Evolutionary conservation across 2,329 filamentous ascomycete genomes (phyloP).

Genomic region (Aspergillus melleus): DNA sequence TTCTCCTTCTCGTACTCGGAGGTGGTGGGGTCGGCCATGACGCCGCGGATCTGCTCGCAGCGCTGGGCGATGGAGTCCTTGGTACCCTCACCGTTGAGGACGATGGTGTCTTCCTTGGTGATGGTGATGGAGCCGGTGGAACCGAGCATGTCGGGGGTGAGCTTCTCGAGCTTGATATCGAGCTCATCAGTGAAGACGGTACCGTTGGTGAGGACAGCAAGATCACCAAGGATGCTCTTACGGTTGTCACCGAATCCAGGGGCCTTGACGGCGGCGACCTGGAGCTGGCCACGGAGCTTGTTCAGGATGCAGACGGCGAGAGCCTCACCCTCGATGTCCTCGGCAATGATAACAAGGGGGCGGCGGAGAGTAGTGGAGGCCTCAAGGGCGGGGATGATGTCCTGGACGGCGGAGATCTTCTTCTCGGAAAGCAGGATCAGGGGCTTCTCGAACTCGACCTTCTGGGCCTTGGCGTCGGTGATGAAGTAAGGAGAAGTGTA

Average conservation of each 20-base stretch:
- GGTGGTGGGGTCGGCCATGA: conserved; percentile 89
- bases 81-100: conserved; percentile 93
- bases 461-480: conserved; percentile 96
- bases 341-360: conserved; percentile 95
- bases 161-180: conserved; percentile 98
- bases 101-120: conserved; percentile 99
- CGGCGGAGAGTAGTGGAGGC: conserved; percentile 93
- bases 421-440: conserved; percentile 98
- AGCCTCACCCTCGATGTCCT: conserved; percentile 98
- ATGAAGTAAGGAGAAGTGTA: conserved; percentile 99
- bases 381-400: conserved; percentile 97
- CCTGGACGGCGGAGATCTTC: conserved; percentile 99
- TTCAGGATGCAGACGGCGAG: conserved; percentile 98
- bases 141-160: conserved; percentile 91
- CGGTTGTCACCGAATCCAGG: conserved; percentile 99
- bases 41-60: conserved; percentile 98
- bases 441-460: conserved; percentile 99
- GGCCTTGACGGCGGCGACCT: conserved; percentile 98
- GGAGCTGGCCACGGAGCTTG: conserved; percentile 99
- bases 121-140: conserved; percentile 98
- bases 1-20: conserved; percentile 99
- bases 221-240: conserved; percentile 97
- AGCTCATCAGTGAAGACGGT: conserved; percentile 98
- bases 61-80: conserved; percentile 93
- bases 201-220: conserved; percentile 92